Evolutionary conservation across 495 filamentous ascomycete genomes (phyloP).

Genomic region (Aspergillus hancockii): DNA sequence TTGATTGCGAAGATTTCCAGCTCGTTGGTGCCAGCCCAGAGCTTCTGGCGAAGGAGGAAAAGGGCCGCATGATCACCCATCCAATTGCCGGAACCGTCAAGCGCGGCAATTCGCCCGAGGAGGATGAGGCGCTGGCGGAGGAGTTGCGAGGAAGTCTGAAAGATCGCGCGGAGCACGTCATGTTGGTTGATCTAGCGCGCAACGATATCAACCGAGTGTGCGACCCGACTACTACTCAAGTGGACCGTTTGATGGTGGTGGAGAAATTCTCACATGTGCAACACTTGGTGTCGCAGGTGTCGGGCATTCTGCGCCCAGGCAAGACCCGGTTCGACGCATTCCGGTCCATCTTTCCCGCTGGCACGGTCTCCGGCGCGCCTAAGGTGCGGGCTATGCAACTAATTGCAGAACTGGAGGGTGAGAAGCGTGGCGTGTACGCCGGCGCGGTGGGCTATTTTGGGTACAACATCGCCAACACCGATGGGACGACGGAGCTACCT

Average conservation of each 20-base stretch:
- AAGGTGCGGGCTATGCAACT: slow-evolving; percentile 97
- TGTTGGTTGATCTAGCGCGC: slow-evolving; percentile 96
- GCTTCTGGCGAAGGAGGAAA: slow-evolving; percentile 86
- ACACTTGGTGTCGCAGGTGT: slow-evolving; percentile 94
- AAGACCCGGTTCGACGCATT: slow-evolving; percentile 96
- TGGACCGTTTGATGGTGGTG: slow-evolving; percentile 93
- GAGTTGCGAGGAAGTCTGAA: slow-evolving; percentile 81
- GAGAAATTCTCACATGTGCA: slow-evolving; percentile 96
- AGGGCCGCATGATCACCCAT: slow-evolving; percentile 88
- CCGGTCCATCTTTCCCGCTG: slow-evolving; percentile 92
- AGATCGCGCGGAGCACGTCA: slow-evolving; percentile 96
- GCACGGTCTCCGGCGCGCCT: slow-evolving; percentile 89
- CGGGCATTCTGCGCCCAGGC: slow-evolving; percentile 74
- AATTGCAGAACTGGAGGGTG: slow-evolving; percentile 88
- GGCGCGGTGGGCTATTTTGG: slow-evolving; percentile 88
- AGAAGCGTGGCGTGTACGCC: slow-evolving; percentile 94
- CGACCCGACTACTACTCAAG: slow-evolving; percentile 82
- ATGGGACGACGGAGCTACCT: slow-evolving; percentile 49
- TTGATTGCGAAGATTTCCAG: slow-evolving; percentile 87
- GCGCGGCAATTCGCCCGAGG: slow-evolving; percentile 75
- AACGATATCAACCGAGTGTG: slow-evolving; percentile 97
- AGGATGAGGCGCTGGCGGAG: slow-evolving; percentile 77
- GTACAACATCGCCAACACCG: slow-evolving; percentile 39
- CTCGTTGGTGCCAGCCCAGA: slow-evolving; percentile 94
- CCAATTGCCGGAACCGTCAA: slow-evolving; percentile 95